Conservation (phyloP, 371 early-diverging fungal species). For the Mortierella sp. region DNA sequence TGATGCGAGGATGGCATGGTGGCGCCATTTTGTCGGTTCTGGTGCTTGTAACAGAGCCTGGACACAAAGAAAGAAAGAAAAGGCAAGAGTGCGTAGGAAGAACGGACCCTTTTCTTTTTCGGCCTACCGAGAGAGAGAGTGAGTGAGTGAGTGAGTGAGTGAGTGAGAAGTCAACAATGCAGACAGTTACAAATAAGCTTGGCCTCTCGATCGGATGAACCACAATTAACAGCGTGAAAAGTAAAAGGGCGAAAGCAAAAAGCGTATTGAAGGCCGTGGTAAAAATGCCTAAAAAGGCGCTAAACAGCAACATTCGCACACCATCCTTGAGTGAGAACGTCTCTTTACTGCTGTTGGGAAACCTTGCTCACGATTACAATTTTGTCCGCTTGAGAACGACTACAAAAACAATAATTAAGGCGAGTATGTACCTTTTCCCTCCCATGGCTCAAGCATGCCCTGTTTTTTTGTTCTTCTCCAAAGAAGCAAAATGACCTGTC, state of each 20-base stretch:
- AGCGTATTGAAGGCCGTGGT: not conserved
- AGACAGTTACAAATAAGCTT: not conserved
- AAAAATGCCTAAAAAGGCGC: slow-evolving; percentile 12
- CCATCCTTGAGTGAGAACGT: slow-evolving; percentile 5
- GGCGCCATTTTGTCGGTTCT: slow-evolving; percentile 8
- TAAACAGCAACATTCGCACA: slow-evolving; percentile 2
- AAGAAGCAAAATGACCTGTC: slow-evolving; percentile 8
- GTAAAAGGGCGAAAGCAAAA: not conserved
- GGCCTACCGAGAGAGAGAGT: not conserved
- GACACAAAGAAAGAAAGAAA: not conserved
- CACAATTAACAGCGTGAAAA: not conserved
- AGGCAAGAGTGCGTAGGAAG: not conserved
- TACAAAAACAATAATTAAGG: not conserved
- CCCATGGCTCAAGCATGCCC: not conserved
- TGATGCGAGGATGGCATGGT: slow-evolving; percentile 10
- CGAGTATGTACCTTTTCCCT: not conserved
- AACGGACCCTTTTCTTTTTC: not conserved
- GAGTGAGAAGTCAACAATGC: not conserved
- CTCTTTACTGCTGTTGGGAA: not conserved
- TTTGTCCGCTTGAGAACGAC: not conserved
- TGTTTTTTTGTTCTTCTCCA: not conserved
- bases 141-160: too few species aligned
- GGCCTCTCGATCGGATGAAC: slow-evolving; percentile 7
- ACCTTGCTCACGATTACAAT: not conserved
- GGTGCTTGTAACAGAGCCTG: slow-evolving; percentile 1